These are phyloP conservation scores for Termitomyces sp. DNA, from an alignment of 768 basidiomycete genomes.

Conservation along the genomic window DNA sequence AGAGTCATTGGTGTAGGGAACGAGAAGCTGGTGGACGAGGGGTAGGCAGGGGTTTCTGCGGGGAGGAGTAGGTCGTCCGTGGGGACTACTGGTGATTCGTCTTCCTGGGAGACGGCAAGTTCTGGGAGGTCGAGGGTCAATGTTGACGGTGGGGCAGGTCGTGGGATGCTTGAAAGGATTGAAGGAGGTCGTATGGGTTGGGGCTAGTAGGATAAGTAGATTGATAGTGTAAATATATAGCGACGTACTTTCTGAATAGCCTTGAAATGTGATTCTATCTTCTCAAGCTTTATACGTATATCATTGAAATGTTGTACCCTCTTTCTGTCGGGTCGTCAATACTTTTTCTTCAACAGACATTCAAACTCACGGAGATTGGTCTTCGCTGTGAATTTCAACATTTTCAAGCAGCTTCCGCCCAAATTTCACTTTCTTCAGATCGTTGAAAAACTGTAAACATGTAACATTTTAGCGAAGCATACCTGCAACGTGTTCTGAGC, in stretches of 20 bases:
- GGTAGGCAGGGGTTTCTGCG: constrained; percentile 23
- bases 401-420: constrained; percentile 56
- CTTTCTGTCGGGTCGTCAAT: constrained; percentile 26
- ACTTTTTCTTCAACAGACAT: neutral
- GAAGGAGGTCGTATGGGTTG: constrained; percentile 36
- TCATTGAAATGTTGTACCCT: constrained; percentile 42
- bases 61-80: constrained; percentile 40
- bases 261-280: constrained; percentile 48
- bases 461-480: constrained; percentile 7
- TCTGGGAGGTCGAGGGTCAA: constrained; percentile 19
- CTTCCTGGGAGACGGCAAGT: neutral
- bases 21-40: constrained; percentile 10
- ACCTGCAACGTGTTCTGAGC: constrained; percentile 58
- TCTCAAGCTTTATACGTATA: constrained; percentile 47
- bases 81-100: neutral
- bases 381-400: constrained; percentile 48
- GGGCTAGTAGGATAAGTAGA: constrained; percentile 28
- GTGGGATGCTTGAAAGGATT: constrained; percentile 52
- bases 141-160: constrained; percentile 27
- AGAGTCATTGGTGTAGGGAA: constrained; percentile 16
- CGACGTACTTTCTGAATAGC: constrained; percentile 49
- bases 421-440: constrained; percentile 43
- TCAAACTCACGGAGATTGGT: constrained; percentile 37
- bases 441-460: neutral
- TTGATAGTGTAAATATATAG: neutral